phyloP scores from a whole-genome alignment of 345 rosid species.

The Passiflora organensis region DNA sequence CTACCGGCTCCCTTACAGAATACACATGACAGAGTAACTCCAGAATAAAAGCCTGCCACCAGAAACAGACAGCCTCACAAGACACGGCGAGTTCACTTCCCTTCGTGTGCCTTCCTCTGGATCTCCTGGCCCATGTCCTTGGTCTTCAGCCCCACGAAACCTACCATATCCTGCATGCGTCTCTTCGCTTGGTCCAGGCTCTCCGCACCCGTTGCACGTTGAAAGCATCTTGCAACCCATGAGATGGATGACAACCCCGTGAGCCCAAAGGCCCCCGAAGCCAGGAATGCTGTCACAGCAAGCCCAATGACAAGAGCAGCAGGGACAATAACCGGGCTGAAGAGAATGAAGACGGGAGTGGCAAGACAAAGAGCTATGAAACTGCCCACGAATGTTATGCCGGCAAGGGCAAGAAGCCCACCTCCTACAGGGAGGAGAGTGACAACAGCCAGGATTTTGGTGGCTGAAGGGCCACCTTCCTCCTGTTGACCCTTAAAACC shows the following conservation, averaged over 20 bases:
- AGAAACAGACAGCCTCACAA: no score
- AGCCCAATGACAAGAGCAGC: slow-evolving; percentile 44
- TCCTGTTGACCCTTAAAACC: no score
- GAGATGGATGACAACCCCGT: slow-evolving; percentile 47
- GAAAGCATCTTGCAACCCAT: slow-evolving; percentile 36
- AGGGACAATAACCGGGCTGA: slow-evolving; percentile 55
- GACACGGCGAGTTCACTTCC: no score
- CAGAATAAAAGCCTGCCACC: no score
- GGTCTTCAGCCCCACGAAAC: slow-evolving; percentile 40
- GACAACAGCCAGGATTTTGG: slow-evolving; percentile 37
- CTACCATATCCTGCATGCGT: slow-evolving; percentile 37
- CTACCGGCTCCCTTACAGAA: no score
- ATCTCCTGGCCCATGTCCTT: slow-evolving; percentile 46
- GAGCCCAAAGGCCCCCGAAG: slow-evolving; percentile 45
- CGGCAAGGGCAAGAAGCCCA: slow-evolving; percentile 38
- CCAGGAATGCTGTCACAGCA: slow-evolving; percentile 33
- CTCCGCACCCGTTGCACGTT: slow-evolving; percentile 18
- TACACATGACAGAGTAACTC: no score
- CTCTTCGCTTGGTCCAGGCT: slow-evolving; percentile 38
- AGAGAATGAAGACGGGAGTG: slow-evolving; percentile 47
- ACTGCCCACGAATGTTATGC: slow-evolving; percentile 37
- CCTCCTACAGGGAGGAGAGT: slow-evolving; percentile 40
- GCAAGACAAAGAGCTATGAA: slow-evolving; percentile 33
- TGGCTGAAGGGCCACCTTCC: slow-evolving; percentile 54
- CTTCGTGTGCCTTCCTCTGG: slow-evolving; percentile 37